These are phyloP conservation scores for Ehretia macrophylla DNA, from an alignment of 257 asterid genomes.

Conservation along the genomic window DNA sequence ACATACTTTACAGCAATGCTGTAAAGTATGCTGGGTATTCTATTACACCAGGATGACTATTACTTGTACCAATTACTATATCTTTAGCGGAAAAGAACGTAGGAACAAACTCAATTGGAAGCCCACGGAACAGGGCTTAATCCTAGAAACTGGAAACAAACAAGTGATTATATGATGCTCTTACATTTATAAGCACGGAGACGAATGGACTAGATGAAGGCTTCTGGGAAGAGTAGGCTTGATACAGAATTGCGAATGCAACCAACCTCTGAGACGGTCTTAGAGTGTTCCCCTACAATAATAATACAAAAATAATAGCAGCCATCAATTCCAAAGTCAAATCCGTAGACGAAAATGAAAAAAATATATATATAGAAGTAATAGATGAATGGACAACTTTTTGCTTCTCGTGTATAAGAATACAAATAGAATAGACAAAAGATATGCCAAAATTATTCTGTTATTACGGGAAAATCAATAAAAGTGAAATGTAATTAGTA, in stretches of 20 bases:
- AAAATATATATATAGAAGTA: not conserved
- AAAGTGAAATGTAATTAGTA: too few relatives aligned
- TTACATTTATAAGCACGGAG: slow-evolving; percentile 71
- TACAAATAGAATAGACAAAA: too few relatives aligned
- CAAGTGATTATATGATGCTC: slow-evolving; percentile 8
- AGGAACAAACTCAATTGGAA: too few relatives aligned
- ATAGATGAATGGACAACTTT: not conserved
- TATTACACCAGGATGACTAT: too few relatives aligned
- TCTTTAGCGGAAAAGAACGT: too few relatives aligned
- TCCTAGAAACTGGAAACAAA: not conserved
- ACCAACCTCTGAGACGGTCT: slow-evolving; percentile 66
- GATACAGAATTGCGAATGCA: slow-evolving; percentile 67
- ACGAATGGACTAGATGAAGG: slow-evolving; percentile 76
- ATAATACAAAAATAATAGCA: not conserved
- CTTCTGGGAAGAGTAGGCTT: slow-evolving; percentile 64
- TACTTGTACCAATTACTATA: too few relatives aligned
- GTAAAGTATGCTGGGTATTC: too few relatives aligned
- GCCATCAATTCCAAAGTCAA: too few relatives aligned
- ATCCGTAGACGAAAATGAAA: not conserved
- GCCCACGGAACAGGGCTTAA: not conserved
- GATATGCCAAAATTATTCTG: too few relatives aligned
- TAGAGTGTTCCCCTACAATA: slow-evolving; percentile 63
- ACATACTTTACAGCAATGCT: too few relatives aligned
- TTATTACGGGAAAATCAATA: too few relatives aligned
- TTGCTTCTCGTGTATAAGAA: too few relatives aligned